Evolutionary conservation across 2,329 filamentous ascomycete species (phyloP), one percentile per base, ranked within the genome.

Genomic region (Paecilomyces formosus): DNA sequence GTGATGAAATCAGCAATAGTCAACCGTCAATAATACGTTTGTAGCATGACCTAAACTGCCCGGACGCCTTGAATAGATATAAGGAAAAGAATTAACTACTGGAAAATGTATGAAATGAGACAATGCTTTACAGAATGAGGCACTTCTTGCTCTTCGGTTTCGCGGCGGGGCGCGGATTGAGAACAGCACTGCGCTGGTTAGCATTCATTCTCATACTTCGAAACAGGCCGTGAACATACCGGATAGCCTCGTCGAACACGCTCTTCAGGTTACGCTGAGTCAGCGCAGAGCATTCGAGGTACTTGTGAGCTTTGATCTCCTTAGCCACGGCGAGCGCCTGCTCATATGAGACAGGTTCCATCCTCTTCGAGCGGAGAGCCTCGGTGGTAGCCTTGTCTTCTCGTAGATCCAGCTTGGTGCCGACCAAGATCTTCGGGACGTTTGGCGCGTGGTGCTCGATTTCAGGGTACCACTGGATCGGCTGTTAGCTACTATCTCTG

Each of bases 251-350:
- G 72, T 99, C 94, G 72, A 99, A 99, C 54, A 99, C 94, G 70
- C 91, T 96, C 87, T 99, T 99, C 68, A 99, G 78, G 76, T 97
- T 97, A 71, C 93, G 84, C 81, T 97, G 94, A 39, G 94, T 99
- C 66, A 99, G 81, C 54, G 94, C 94, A 56, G 94, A 97, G 79
- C 94, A 99, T 79, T 99, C 94, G 50, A 97, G 84, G 78, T 99
- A 99, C 79, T 97, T 97, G 79, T 94, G 90, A 53, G 94, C 93
- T 72, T 86, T 88, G 77, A 99, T 97, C 70, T 97, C 92, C 80
- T 95, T 95, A 62, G 92, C 91, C 63, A 93, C 89, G 64, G 87
- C 80, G 63, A 96, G 82, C 45, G 92, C 94, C 76, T 96, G 90
- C 75, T 96, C 91, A 76, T 96, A 97, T 57, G 90, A 88, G 61